A percentile compares a stretch with the other conserved stretches of the same genome.
phyloP scores from a whole-genome alignment of 2,329 filamentous ascomycete genomes.

The Fusarium temperatum region DNA sequence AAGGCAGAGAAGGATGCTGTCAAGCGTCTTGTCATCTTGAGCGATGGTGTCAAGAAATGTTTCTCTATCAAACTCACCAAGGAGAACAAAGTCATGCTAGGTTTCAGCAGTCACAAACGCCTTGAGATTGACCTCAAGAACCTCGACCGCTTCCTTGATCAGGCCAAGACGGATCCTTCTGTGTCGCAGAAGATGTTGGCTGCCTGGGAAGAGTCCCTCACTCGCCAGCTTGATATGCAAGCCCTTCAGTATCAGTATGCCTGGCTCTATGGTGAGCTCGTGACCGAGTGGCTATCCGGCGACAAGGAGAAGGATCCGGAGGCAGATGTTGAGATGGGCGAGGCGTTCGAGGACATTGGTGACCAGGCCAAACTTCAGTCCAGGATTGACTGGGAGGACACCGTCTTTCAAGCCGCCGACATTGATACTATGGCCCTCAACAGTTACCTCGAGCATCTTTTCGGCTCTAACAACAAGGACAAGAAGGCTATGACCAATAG shows the following conservation, averaged over 20 bases:
- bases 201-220: slow-evolving; percentile 49
- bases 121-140: slow-evolving; percentile 50
- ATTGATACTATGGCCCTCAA: slow-evolving; percentile 51
- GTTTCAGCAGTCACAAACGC: slow-evolving; percentile 36
- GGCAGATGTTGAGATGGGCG: slow-evolving; percentile 43
- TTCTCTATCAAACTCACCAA: slow-evolving; percentile 47
- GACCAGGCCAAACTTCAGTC: slow-evolving; percentile 52
- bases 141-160: slow-evolving; percentile 51
- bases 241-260: slow-evolving; percentile 56
- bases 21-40: slow-evolving; percentile 46
- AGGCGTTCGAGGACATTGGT: slow-evolving; percentile 53
- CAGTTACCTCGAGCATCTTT: slow-evolving; percentile 53
- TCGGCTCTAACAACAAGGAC: slow-evolving; percentile 42
- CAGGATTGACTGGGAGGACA: slow-evolving; percentile 53
- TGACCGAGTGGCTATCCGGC: slow-evolving; percentile 57
- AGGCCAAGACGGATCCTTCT: slow-evolving; percentile 53
- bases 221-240: slow-evolving; percentile 52
- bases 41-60: slow-evolving; percentile 49
- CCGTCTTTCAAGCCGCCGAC: slow-evolving; percentile 52
- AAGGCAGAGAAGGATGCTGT: slow-evolving; percentile 40
- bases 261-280: slow-evolving; percentile 55
- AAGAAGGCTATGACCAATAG: slow-evolving; percentile 39
- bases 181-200: slow-evolving; percentile 47
- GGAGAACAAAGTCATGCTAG: slow-evolving; percentile 34
- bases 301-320: slow-evolving; percentile 30